Evolutionary conservation across 1,284 basidiomycete genomes (phyloP).

Genomic region (Apiotrichum laibachii): DNA sequence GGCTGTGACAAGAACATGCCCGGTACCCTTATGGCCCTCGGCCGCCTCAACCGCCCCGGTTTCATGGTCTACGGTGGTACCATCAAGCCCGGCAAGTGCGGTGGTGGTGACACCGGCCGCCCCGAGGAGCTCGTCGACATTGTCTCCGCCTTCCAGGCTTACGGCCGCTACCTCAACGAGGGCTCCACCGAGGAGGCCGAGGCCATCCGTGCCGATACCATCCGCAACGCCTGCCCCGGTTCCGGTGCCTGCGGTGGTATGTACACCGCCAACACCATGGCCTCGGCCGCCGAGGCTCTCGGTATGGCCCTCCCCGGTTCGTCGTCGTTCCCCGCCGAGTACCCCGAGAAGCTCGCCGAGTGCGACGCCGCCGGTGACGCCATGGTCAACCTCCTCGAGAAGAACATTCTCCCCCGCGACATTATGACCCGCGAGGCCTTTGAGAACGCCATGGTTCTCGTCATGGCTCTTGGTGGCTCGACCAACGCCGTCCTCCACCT

Average conservation of each 20-base stretch:
- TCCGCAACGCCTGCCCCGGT: conserved; percentile 89
- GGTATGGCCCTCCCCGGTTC: conserved; percentile 97
- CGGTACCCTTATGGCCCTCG: conserved; percentile 87
- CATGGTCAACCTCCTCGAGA: conserved; percentile 81
- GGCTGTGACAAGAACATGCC: conserved; percentile 99
- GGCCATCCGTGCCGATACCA: conserved; percentile 71
- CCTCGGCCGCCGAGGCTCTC: conserved; percentile 83
- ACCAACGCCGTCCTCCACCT: conserved; percentile 92
- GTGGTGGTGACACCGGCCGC: conserved; percentile 49
- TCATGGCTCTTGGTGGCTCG: conserved; percentile 90
- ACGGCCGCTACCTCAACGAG: conserved; percentile 86
- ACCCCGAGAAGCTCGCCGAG: conserved; percentile 71
- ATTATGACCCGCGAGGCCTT: conserved; percentile 96
- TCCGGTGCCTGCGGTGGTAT: conserved; percentile 90
- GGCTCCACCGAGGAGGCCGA: conserved; percentile 82
- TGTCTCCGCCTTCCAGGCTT: conserved; percentile 91
- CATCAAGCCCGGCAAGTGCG: conserved; percentile 85
- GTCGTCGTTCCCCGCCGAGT: conserved; percentile 90
- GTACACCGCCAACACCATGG: conserved; percentile 97
- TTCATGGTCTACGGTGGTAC: conserved; percentile 97
- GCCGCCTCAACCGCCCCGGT: conserved; percentile 87
- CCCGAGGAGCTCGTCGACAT: conserved; percentile 71
- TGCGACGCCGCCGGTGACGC: conserved; percentile 70
- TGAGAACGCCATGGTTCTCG: conserved; percentile 93
- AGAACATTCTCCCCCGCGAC: conserved; percentile 88